Evolutionary conservation across 1,284 basidiomycete species (phyloP).

Genomic region (Serendipita sp.): DNA sequence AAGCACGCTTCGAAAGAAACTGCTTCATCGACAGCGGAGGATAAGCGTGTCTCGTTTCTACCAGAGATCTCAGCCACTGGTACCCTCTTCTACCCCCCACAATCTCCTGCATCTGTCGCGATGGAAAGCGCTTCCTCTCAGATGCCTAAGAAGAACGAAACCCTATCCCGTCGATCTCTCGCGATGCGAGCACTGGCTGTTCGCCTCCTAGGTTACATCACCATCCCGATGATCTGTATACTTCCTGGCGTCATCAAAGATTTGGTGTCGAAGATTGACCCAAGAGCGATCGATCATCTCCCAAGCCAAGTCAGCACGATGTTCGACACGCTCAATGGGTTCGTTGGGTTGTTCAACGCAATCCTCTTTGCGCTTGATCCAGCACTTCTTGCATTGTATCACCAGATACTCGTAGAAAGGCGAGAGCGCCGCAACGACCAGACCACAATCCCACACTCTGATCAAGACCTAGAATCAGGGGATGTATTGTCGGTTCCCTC

Average conservation of each 20-base stretch:
- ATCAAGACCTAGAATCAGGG: not conserved
- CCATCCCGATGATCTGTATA: not conserved
- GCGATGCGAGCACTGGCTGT: slow-evolving; percentile 1
- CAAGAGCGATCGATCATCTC: not conserved
- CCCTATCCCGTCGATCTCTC: not conserved
- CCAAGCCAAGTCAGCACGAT: not conserved
- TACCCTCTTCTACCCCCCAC: slow-evolving; percentile 22
- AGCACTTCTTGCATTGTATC: slow-evolving; percentile 3
- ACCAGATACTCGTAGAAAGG: not conserved
- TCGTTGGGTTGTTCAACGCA: slow-evolving; percentile 3
- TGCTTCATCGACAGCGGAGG: slow-evolving; percentile 19
- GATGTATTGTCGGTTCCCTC: not conserved
- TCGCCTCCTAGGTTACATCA: not conserved
- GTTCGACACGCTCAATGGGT: not conserved
- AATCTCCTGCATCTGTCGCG: slow-evolving; percentile 21
- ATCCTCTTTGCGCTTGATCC: slow-evolving; percentile 2
- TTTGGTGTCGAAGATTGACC: not conserved
- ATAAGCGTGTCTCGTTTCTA: slow-evolving; percentile 22
- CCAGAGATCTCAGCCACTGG: slow-evolving; percentile 26
- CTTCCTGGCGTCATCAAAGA: slow-evolving; percentile 3
- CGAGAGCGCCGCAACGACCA: not conserved
- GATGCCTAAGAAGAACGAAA: not conserved
- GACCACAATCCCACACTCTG: no score
- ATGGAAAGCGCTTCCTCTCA: slow-evolving; percentile 11
- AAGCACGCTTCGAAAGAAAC: slow-evolving; percentile 16